Conservation (phyloP, 1,139 yeast genomes). For the Suhomyces wounanorum region DNA sequence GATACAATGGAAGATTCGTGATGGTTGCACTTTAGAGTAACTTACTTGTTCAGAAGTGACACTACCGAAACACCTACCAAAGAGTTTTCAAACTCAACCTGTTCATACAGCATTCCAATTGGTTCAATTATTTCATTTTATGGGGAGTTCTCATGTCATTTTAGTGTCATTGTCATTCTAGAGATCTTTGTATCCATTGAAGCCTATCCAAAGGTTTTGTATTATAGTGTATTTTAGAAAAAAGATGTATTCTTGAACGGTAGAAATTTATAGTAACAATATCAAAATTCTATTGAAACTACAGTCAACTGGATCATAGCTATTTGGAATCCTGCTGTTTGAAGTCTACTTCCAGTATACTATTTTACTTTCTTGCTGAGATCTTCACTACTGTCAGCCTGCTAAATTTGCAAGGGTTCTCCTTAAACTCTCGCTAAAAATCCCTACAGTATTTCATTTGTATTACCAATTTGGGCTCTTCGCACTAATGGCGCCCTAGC, state of each 20-base stretch:
- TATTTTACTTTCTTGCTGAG: not conserved
- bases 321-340: not conserved
- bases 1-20: slow-evolving; percentile 30
- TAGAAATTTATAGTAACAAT: not conserved
- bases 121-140: not conserved
- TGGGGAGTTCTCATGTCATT: not conserved
- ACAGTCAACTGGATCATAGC: not conserved
- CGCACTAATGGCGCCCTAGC: not conserved
- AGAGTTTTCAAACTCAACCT: too few relatives aligned
- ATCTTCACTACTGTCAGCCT: not conserved
- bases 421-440: not conserved
- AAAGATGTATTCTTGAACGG: not conserved
- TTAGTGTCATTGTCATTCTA: not conserved
- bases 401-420: not conserved
- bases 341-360: not conserved
- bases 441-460: not conserved
- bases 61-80: too few relatives aligned
- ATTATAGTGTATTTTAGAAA: slow-evolving; percentile 3
- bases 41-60: too few relatives aligned
- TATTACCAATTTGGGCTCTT: not conserved
- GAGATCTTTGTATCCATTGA: not conserved
- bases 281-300: not conserved
- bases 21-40: not conserved
- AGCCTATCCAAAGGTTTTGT: not conserved
- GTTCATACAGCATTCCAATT: too few relatives aligned